phyloP scores from a whole-genome alignment of 805 yeast genomes.

The Metschnikowia koreensis region DNA sequence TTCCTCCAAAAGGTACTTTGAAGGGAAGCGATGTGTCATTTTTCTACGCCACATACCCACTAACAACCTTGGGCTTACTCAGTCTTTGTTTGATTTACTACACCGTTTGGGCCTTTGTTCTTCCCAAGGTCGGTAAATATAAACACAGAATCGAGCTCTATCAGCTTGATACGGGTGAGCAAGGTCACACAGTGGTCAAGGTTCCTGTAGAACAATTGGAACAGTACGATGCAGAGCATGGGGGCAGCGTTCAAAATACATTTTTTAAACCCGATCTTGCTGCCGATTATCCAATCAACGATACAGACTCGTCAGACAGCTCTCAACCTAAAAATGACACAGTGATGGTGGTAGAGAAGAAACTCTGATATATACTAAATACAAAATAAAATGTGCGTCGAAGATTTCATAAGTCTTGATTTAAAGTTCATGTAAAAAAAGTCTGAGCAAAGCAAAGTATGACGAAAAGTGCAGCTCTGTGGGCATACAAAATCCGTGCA shows the following conservation, averaged over 20 bases:
- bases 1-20: constrained; percentile 41
- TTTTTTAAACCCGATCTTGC: constrained; percentile 4
- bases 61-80: constrained; percentile 36
- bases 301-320: neutral
- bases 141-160: constrained; percentile 31
- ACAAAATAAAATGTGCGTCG: no score
- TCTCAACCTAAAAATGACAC: neutral
- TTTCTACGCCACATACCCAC: constrained; percentile 42
- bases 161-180: constrained; percentile 35
- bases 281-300: neutral
- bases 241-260: neutral
- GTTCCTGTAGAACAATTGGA: constrained; percentile 29
- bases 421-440: no score
- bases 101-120: constrained; percentile 33
- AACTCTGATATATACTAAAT: neutral
- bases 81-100: constrained; percentile 33
- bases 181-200: constrained; percentile 39
- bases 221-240: constrained; percentile 32
- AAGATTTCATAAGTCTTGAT: no score
- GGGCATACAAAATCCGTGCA: no score
- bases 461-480: no score
- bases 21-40: constrained; percentile 43
- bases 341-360: constrained; percentile 4
- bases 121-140: constrained; percentile 34
- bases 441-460: no score